phyloP scores from a whole-genome alignment of 2,329 filamentous ascomycete species.

The Seiridium cupressi region DNA sequence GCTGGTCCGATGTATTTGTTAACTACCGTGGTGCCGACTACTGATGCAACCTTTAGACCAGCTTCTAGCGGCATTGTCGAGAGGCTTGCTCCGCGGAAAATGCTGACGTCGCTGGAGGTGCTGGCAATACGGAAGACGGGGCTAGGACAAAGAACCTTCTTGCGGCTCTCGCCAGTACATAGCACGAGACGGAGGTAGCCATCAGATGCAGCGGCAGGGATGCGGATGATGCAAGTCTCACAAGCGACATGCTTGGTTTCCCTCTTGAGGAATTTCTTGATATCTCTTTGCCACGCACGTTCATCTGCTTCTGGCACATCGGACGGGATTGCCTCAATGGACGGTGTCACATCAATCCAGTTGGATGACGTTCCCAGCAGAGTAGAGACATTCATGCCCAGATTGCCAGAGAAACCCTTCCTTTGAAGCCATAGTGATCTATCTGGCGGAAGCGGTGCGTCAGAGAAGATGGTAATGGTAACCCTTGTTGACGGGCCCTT shows the following conservation, averaged over 20 bases:
- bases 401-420: slow-evolving; percentile 66
- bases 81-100: slow-evolving; percentile 63
- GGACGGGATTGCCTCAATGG: slow-evolving; percentile 38
- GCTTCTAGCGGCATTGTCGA: slow-evolving; percentile 64
- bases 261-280: slow-evolving; percentile 61
- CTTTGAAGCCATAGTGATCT: slow-evolving; percentile 67
- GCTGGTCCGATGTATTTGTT: slow-evolving; percentile 42
- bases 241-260: slow-evolving; percentile 51
- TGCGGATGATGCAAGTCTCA: slow-evolving; percentile 63
- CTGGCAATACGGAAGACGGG: slow-evolving; percentile 70
- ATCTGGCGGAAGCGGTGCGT: slow-evolving; percentile 52
- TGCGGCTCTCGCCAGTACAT: slow-evolving; percentile 42
- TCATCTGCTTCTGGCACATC: slow-evolving; percentile 58
- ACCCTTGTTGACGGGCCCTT: slow-evolving; percentile 63
- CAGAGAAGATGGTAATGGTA: slow-evolving; percentile 62
- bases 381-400: slow-evolving; percentile 66
- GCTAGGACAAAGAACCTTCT: slow-evolving; percentile 60
- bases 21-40: slow-evolving; percentile 43
- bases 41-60: slow-evolving; percentile 55
- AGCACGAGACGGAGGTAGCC: slow-evolving; percentile 69
- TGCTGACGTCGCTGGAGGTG: slow-evolving; percentile 58
- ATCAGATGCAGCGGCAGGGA: slow-evolving; percentile 61
- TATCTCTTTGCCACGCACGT: slow-evolving; percentile 66
- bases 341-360: slow-evolving; percentile 70
- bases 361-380: slow-evolving; percentile 55